phyloP scores from a whole-genome alignment of 2,329 filamentous ascomycete genomes.

The Aureobasidium subglaciale region DNA sequence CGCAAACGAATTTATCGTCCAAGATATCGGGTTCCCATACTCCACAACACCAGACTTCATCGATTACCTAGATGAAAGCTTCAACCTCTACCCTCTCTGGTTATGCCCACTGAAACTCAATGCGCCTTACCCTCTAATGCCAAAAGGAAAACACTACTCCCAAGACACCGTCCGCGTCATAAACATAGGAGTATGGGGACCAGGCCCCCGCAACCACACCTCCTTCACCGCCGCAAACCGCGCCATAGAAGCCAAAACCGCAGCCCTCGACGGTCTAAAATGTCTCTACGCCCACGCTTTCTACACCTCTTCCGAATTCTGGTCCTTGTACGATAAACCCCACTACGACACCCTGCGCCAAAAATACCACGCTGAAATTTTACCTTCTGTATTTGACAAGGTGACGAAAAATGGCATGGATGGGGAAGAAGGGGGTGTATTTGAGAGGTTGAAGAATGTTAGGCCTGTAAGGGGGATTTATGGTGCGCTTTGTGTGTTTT shows the following conservation, averaged over 20 bases:
- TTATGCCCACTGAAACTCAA: conserved; percentile 44
- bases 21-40: conserved; percentile 56
- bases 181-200: conserved; percentile 70
- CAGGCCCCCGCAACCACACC: conserved; percentile 50
- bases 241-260: conserved; percentile 61
- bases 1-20: conserved; percentile 51
- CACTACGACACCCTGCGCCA: conserved; percentile 57
- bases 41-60: conserved; percentile 46
- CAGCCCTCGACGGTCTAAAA: conserved; percentile 67
- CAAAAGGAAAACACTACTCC: neutral
- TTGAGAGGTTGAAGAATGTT: conserved; percentile 25
- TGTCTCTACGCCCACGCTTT: conserved; percentile 85
- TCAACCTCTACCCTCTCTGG: conserved; percentile 52
- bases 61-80: conserved; percentile 42
- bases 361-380: conserved; percentile 55
- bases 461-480: conserved; percentile 35
- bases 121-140: conserved; percentile 8
- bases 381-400: conserved; percentile 67
- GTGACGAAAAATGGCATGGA: conserved; percentile 48
- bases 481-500: conserved; percentile 31
- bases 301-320: conserved; percentile 67
- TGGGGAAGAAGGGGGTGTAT: conserved; percentile 22
- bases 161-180: conserved; percentile 30
- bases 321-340: conserved; percentile 52
- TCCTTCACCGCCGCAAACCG: conserved; percentile 66